Percentiles rank a stretch among this genome's conserved stretches.
phyloP scores from a whole-genome alignment of 2,329 filamentous ascomycete genomes.

The Claviceps africana region DNA sequence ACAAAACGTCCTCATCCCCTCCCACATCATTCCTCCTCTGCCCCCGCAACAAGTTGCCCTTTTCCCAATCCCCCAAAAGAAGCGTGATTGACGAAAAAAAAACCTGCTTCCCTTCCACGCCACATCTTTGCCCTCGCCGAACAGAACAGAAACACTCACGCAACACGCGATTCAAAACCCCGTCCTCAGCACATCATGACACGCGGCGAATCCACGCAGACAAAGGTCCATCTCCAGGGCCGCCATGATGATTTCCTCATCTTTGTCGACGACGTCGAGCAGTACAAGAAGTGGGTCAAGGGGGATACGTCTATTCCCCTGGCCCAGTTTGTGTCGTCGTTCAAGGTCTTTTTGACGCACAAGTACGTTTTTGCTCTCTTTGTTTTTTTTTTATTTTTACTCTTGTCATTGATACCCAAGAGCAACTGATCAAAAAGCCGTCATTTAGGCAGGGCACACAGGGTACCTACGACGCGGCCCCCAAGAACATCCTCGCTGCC shows the following conservation, averaged over 20 bases:
- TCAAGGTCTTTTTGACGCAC: constrained; percentile 82
- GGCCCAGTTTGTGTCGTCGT: constrained; percentile 71
- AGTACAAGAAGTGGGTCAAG: constrained; percentile 64
- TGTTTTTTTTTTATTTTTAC: neutral
- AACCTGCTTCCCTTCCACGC: too few relatives aligned
- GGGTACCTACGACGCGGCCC: constrained; percentile 62
- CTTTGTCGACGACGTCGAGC: constrained; percentile 44
- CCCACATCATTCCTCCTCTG: too few relatives aligned
- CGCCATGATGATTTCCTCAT: constrained; percentile 42
- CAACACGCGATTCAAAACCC: neutral
- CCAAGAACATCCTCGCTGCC: constrained; percentile 59
- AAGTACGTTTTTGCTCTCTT: constrained; percentile 45
- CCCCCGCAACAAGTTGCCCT: too few relatives aligned
- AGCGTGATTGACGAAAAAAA: too few relatives aligned
- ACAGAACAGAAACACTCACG: neutral
- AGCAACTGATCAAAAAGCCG: neutral
- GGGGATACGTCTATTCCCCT: constrained; percentile 65
- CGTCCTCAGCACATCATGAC: constrained; percentile 36
- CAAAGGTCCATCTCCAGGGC: constrained; percentile 82
- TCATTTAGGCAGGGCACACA: constrained; percentile 64
- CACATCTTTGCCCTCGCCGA: too few relatives aligned
- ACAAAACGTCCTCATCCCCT: too few relatives aligned
- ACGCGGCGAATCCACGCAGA: constrained; percentile 54
- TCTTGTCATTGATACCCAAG: too few relatives aligned
- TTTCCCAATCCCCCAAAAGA: too few relatives aligned